phyloP scores from a whole-genome alignment of 1,284 basidiomycete species.

The Inonotus hispidus region DNA sequence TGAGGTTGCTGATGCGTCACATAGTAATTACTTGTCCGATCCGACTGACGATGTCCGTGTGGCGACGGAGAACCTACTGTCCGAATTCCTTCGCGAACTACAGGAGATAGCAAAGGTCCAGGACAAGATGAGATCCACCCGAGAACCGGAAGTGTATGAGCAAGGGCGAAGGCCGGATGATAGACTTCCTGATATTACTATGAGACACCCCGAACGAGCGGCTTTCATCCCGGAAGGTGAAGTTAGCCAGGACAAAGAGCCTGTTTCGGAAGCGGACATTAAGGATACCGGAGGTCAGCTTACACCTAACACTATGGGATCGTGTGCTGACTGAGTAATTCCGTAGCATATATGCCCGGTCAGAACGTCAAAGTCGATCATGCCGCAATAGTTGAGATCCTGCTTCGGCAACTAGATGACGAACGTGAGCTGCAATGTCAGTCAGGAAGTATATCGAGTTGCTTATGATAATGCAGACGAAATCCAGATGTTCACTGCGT shows the following conservation, averaged over 20 bases:
- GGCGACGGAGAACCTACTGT: constrained; percentile 86
- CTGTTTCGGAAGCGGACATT: constrained; percentile 41
- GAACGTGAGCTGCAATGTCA: constrained; percentile 57
- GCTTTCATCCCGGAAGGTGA: constrained; percentile 53
- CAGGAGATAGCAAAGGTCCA: constrained; percentile 77
- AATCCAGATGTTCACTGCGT: constrained; percentile 82
- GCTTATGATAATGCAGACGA: constrained; percentile 51
- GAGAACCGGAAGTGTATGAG: constrained; percentile 35
- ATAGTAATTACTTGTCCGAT: constrained; percentile 91
- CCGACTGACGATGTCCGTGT: constrained; percentile 91
- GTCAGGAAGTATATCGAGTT: background rate
- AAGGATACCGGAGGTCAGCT: constrained; percentile 59
- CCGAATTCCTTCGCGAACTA: constrained; percentile 92
- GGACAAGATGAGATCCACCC: constrained; percentile 43
- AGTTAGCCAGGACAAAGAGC: constrained; percentile 36
- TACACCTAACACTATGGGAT: background rate
- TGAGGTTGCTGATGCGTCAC: constrained; percentile 5
- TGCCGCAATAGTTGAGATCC: constrained; percentile 87
- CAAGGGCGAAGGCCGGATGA: constrained; percentile 38
- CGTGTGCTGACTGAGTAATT: constrained; percentile 27
- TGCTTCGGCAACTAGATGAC: constrained; percentile 84
- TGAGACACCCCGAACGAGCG: constrained; percentile 41
- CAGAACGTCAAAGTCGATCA: constrained; percentile 93
- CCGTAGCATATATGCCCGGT: constrained; percentile 85
- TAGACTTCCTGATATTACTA: constrained; percentile 42